Percentiles rank a stretch among this genome's conserved stretches.
These are phyloP conservation scores for Fraxinus quadrangulata DNA, from an alignment of 257 asterid species.

Conservation along the genomic window DNA sequence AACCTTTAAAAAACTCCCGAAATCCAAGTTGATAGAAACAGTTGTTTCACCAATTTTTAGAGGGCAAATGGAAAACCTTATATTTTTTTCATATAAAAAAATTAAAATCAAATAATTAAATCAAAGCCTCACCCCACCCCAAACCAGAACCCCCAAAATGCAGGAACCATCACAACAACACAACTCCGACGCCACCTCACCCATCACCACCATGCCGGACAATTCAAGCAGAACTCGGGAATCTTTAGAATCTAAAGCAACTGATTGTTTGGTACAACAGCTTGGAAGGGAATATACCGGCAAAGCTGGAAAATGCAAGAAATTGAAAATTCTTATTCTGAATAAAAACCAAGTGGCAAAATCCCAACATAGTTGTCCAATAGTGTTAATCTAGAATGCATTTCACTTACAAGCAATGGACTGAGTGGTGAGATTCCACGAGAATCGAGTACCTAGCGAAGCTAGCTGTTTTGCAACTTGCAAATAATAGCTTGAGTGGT, in stretches of 20 bases:
- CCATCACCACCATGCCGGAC: slow-evolving; percentile 22
- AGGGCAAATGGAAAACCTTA: too few relatives aligned
- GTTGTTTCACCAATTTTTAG: too few relatives aligned
- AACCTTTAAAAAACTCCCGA: too few relatives aligned
- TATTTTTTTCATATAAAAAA: too few relatives aligned
- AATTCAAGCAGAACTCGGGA: slow-evolving; percentile 72
- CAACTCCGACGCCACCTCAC: too few relatives aligned
- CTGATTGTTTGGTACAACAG: slow-evolving; percentile 88
- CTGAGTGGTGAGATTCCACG: slow-evolving; percentile 68
- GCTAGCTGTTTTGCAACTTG: slow-evolving; percentile 86
- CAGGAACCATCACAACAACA: too few relatives aligned
- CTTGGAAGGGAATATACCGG: slow-evolving; percentile 72
- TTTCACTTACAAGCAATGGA: slow-evolving; percentile 79
- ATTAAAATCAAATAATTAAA: too few relatives aligned
- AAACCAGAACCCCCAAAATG: too few relatives aligned
- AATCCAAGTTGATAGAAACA: too few relatives aligned
- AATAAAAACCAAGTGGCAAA: slow-evolving; percentile 74
- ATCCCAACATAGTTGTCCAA: slow-evolving; percentile 66
- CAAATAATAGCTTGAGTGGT: slow-evolving; percentile 73
- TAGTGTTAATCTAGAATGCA: slow-evolving; percentile 74
- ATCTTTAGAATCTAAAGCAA: slow-evolving; percentile 78
- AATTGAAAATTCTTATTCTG: slow-evolving; percentile 77
- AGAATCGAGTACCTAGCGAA: slow-evolving; percentile 56
- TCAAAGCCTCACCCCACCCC: too few relatives aligned
- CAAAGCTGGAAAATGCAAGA: slow-evolving; percentile 84